phyloP scores from a whole-genome alignment of 495 filamentous ascomycete genomes.

The Neurospora sp. region DNA sequence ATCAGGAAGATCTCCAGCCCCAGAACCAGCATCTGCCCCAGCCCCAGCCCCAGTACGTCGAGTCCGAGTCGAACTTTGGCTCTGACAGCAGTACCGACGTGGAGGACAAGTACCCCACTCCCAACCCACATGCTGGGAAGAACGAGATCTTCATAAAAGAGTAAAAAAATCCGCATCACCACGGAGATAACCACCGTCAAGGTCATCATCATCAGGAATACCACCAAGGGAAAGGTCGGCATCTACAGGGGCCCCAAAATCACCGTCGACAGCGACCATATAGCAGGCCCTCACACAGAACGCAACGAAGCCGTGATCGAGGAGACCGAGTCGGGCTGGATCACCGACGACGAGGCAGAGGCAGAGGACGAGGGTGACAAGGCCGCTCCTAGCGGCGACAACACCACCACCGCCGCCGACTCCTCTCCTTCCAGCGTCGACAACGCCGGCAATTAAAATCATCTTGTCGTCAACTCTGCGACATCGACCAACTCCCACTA shows the following conservation, averaged over 20 bases:
- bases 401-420: not conserved
- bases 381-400: not conserved
- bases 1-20: not conserved
- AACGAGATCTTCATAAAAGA: not conserved
- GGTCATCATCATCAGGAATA: not conserved
- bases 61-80: not conserved
- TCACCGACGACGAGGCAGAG: not conserved
- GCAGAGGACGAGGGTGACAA: not conserved
- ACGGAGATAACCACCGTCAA: not conserved
- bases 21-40: not conserved
- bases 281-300: not conserved
- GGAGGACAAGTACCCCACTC: not conserved
- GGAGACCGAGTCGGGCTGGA: not conserved
- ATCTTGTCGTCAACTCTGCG: conserved; percentile 22
- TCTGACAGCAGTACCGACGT: not conserved
- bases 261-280: not conserved
- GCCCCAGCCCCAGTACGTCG: not conserved
- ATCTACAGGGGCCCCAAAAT: not conserved
- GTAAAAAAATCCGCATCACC: not conserved
- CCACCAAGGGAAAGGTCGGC: not conserved
- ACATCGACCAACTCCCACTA: conserved; percentile 32
- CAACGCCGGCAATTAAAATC: not conserved
- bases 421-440: not conserved
- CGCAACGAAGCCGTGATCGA: not conserved
- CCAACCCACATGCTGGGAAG: not conserved